These are phyloP conservation scores for Dictyostelium capitatum DNA, from an alignment of 78 protist genomes.

Conservation along the genomic window DNA sequence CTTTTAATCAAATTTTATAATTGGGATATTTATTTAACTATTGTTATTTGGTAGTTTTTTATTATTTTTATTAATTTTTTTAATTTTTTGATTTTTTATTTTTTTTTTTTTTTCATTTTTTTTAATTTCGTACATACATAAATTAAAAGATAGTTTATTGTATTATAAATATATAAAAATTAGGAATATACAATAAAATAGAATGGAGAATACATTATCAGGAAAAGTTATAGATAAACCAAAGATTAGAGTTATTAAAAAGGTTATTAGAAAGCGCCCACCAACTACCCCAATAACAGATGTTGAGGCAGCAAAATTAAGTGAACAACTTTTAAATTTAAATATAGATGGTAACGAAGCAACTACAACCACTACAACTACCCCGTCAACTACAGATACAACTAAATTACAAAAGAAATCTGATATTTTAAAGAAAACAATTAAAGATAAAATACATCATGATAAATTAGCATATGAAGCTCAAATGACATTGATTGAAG, in stretches of 20 bases:
- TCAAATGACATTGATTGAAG: conserved; percentile 37
- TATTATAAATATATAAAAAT: too few relatives aligned
- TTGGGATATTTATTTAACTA: too few relatives aligned
- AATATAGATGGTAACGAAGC: background rate
- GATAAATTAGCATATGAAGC: conserved; percentile 52
- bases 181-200: too few relatives aligned
- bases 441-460: conserved; percentile 18
- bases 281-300: background rate
- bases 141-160: too few relatives aligned
- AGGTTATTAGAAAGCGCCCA: conserved; percentile 43
- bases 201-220: background rate
- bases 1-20: too few relatives aligned
- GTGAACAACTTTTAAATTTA: background rate
- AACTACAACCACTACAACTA: background rate
- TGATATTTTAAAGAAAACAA: conserved; percentile 28
- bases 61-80: too few relatives aligned
- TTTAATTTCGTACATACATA: too few relatives aligned
- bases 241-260: conserved; percentile 69
- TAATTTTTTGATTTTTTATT: background rate
- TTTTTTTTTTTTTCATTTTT: too few relatives aligned
- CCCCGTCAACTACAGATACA: background rate
- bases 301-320: background rate
- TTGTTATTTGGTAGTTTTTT: too few relatives aligned
- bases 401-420: background rate
- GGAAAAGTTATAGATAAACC: conserved; percentile 18